Base-by-base conservation (phyloP, 139 green algal genomes). In the Asterochloris sp. region DNA sequence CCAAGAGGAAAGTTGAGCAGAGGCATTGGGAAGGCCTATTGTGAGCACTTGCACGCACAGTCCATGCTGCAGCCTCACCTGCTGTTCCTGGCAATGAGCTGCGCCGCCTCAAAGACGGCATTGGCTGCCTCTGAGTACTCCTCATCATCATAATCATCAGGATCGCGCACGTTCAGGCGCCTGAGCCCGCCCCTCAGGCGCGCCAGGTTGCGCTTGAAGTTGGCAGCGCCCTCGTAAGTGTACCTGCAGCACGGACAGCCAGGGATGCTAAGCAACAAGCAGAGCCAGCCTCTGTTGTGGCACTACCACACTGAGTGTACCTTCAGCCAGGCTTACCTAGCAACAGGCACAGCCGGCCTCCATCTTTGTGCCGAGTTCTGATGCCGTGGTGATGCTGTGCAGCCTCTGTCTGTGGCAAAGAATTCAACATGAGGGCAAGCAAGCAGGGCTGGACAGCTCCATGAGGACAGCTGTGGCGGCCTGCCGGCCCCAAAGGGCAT, bases 91-190 rank as follows among this genome's bases (percentile, higher is more conserved):
- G 83, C 84, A 24, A 93, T 84, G 77, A 62, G 69, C 4, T 75
- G 76, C 0, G 87, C 80, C 1, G 86, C 79, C 4, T 80, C 28
- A 9, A 85, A 79, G 23, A 93, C 87, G 0, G 74, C 84, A 27
- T 73, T 61, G 28, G 83, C 79, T 13, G 90, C 90, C 38, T 86
- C 87, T 14, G 73, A 60, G 74, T 93, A 93, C 75, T 93, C 90
- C 0, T 24, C 82, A 29, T 93, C 89, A 21, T 93, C 89, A 82
- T 87, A 93, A 29, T 93, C 90, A 69, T 93, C 90, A 13, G 87
- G 79, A 62, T 90, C 78, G 29, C 86, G 83, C n/a, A 93, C 87
- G 81, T 93, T 88, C 69, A 89, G 69, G 24, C 90, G 87, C 62
- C 90, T 83, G 73, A 93, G 83, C 12, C 75, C 82, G 26, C 86